Evolutionary conservation across 257 asterid species (phyloP), one percentile per base, ranked within the genome.

Genomic region (Gardenia jasminoides): DNA sequence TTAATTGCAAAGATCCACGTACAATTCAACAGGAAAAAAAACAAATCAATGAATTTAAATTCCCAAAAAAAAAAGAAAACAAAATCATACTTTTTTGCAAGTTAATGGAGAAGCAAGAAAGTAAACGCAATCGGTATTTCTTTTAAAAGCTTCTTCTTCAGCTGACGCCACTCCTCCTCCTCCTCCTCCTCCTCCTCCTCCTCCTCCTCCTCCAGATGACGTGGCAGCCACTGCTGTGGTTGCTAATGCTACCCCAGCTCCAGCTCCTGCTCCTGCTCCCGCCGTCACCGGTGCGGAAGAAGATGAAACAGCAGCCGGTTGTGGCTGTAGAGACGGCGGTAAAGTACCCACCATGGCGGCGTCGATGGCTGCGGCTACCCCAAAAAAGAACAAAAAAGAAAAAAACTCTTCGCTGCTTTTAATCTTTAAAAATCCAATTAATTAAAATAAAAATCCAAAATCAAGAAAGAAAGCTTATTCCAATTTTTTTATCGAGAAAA

Each of bases 111-210:
- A 89, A 36, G 93, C 92, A 3, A 91, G 89, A 83, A 89, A 91
- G 90, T 88, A 88, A 52, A 91, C 90, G 65, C 96, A 91, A 86
- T 91, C 96, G 48, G 96, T 91, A 74, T 86, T 91, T 77, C 84
- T 84, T 77, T 85, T 88, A 11, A 85, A 70, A 69, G 90, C 89
- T 86, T 89, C 91, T 71, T 90, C 95, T 24, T 90, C 92, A 68
- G 86, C 87, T 22, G 89, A 79, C 36, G 67, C 20, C 47, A 50
- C 52, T 66, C 59, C n/a, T 41, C 73, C 74, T 10, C 33, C 74
- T 19, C 64, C 64, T 19, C 62, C 62, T 48, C 17, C 16, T 43
- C 0, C 47, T n/a, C n/a, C n/a, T n/a, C n/a, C n/a, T n/a, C n/a
- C 52, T 66, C 59, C n/a, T 41, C 73, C 74, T 10, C 33, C 74